Percentiles rank a stretch among this genome's conserved stretches.
Evolutionary conservation across 495 filamentous ascomycete species (phyloP).

Genomic region (Penicillium lagena): DNA sequence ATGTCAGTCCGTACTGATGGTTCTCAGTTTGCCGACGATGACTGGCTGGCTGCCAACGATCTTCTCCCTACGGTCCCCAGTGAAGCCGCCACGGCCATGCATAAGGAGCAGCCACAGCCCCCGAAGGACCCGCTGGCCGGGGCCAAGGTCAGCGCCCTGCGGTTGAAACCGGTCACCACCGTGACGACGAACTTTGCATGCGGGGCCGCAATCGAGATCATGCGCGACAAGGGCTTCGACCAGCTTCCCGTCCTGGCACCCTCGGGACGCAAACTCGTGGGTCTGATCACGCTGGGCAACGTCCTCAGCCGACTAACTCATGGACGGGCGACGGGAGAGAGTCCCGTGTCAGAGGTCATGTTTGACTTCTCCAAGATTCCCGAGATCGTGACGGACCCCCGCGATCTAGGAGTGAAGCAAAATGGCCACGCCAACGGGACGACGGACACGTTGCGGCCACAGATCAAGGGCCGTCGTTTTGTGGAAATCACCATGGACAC

Average conservation of each 20-base stretch:
- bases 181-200: constrained; percentile 62
- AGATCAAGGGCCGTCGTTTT: constrained; percentile 57
- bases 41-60: constrained; percentile 94
- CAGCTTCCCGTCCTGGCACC: constrained; percentile 84
- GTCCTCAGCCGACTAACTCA: constrained; percentile 82
- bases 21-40: constrained; percentile 83
- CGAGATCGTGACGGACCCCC: constrained; percentile 81
- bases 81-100: constrained; percentile 40
- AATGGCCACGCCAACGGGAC: constrained; percentile 3
- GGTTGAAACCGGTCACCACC: constrained; percentile 88
- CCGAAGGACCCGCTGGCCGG: constrained; percentile 55
- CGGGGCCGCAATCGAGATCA: constrained; percentile 85
- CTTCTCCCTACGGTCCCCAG: constrained; percentile 60
- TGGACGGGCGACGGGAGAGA: constrained; percentile 65
- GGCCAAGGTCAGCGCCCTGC: constrained; percentile 71
- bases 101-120: constrained; percentile 16
- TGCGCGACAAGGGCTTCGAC: constrained; percentile 95
- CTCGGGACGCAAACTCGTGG: constrained; percentile 65
- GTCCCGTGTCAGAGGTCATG: constrained; percentile 83
- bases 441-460: constrained; percentile 5
- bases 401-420: constrained; percentile 41
- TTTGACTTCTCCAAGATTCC: constrained; percentile 83
- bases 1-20: constrained; percentile 1
- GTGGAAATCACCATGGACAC: constrained; percentile 93
- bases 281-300: constrained; percentile 90